Evolutionary conservation across 495 filamentous ascomycete genomes (phyloP), one percentile per base, ranked within the genome.

Genomic region (Clohesyomyces aquaticus): DNA sequence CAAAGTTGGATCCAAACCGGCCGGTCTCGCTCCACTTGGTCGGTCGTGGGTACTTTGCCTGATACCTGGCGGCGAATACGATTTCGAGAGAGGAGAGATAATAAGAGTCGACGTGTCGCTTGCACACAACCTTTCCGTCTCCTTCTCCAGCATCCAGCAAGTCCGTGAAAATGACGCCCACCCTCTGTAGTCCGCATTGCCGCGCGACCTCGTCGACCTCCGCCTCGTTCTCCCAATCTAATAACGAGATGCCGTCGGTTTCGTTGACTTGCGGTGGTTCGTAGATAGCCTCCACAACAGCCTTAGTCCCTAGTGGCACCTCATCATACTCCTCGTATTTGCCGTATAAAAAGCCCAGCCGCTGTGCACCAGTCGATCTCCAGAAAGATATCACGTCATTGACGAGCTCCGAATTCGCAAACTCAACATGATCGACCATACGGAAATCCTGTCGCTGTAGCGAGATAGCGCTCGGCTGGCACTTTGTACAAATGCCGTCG

Each of bases 361-460:
- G 81, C 74, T 99, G 94, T 28, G 83, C 84, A 16, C 84, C 85
- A 0, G 89, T 93, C 45, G 80, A 83, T 59, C 94, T 84, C 94
- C 94, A 99, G 64, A 93, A 93, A 64, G 96, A 85, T 41, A 99
- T 84, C 28, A 97, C 84, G 8, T 85, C 87, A 71, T 99, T 88
- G 72, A 99, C 88, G 21, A 97, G 77, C 32, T 83, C 82, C 1
- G 91, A 84, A 0, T 88, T 85, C 2, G 94, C 83, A 72, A 99
- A 98, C 72, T 99, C 95, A 65, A 99, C 93, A 74, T 99, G 94
- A 70, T 99, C 94, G 0, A 99, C 92, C 90, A 93, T 97, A n/a
- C 94, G 89, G 71, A 89, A 99, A 28, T 89, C 81, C 73, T 99
- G 94, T 14, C 90, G 90, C 68, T 97, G 92, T 21, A 99, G 80